These are phyloP conservation scores for Ophiostoma quercus DNA, from an alignment of 2,329 filamentous ascomycete genomes.

Conservation along the genomic window DNA sequence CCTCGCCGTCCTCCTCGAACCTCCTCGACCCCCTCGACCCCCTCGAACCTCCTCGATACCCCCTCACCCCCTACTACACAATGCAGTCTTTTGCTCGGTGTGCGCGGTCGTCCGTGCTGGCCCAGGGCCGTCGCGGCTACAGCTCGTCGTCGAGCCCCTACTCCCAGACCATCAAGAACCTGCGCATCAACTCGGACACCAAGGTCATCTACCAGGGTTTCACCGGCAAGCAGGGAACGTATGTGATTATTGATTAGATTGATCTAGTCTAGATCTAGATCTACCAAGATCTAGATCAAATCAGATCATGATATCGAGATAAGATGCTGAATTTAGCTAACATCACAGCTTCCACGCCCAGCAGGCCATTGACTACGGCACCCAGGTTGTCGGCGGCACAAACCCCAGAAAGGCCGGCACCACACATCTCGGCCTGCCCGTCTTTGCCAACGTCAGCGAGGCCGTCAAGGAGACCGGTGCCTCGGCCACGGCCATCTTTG, in stretches of 20 bases:
- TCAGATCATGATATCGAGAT: too few relatives aligned
- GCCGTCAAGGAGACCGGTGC: conserved; percentile 87
- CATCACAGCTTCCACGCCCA: conserved; percentile 80
- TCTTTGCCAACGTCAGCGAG: conserved; percentile 84
- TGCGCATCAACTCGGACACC: conserved; percentile 87
- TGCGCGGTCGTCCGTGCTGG: conserved; percentile 60
- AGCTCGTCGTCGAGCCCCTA: conserved; percentile 66
- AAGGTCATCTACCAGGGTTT: conserved; percentile 97
- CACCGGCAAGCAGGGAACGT: conserved; percentile 95
- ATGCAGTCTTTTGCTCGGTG: conserved; percentile 86
- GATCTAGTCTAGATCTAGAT: neutral
- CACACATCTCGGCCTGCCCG: conserved; percentile 83
- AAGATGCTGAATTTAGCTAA: too few relatives aligned
- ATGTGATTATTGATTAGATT: conserved; percentile 39
- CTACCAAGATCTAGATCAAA: too few relatives aligned
- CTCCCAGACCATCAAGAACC: conserved; percentile 70
- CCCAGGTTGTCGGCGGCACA: conserved; percentile 94
- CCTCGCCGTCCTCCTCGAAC: neutral
- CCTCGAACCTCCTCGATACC: neutral
- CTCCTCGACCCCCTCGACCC: neutral
- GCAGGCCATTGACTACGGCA: conserved; percentile 98
- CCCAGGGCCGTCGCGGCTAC: conserved; percentile 66
- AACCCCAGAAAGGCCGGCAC: conserved; percentile 98
- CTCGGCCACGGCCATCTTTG: conserved; percentile 89
- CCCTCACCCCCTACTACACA: neutral